Conservation (phyloP, 805 yeast genomes). For the Lachancea dasiensis region DNA sequence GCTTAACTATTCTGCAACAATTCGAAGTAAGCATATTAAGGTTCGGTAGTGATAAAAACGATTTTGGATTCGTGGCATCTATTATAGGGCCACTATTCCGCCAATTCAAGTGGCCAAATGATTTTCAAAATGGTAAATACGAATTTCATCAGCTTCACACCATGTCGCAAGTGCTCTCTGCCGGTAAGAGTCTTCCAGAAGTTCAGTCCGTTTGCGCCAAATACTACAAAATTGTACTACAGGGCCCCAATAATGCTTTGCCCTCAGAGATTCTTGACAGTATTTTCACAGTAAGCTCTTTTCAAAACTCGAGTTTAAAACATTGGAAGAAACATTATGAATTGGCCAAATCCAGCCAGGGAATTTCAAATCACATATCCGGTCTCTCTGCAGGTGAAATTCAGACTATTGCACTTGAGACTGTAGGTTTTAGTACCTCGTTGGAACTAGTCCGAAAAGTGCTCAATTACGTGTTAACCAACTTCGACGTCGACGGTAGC, state of each 20-base stretch:
- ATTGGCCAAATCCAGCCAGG: constrained; percentile 45
- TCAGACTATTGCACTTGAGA: constrained; percentile 50
- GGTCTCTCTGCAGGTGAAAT: constrained; percentile 23
- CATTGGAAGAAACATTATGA: constrained; percentile 57
- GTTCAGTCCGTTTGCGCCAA: constrained; percentile 33
- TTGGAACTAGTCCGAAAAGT: constrained; percentile 45
- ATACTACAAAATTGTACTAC: constrained; percentile 44
- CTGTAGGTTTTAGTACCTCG: constrained; percentile 46
- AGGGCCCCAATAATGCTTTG: constrained; percentile 46
- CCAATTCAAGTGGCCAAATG: constrained; percentile 35
- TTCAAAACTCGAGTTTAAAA: constrained; percentile 34
- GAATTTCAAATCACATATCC: constrained; percentile 34
- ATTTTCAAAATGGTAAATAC: constrained; percentile 21
- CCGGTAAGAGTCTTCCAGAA: constrained; percentile 16
- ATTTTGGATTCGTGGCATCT: not conserved
- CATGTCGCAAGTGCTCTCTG: constrained; percentile 23
- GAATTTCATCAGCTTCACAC: constrained; percentile 36
- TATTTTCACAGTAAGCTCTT: constrained; percentile 39
- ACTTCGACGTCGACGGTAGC: constrained; percentile 48
- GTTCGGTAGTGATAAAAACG: constrained; percentile 9
- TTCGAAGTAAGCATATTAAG: constrained; percentile 13
- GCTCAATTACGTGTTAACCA: constrained; percentile 50
- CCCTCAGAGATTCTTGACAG: constrained; percentile 48
- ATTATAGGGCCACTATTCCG: constrained; percentile 20
- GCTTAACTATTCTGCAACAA: constrained; percentile 24